These are phyloP conservation scores for Murraya paniculata DNA, from an alignment of 345 rosid species.

Conservation along the genomic window DNA sequence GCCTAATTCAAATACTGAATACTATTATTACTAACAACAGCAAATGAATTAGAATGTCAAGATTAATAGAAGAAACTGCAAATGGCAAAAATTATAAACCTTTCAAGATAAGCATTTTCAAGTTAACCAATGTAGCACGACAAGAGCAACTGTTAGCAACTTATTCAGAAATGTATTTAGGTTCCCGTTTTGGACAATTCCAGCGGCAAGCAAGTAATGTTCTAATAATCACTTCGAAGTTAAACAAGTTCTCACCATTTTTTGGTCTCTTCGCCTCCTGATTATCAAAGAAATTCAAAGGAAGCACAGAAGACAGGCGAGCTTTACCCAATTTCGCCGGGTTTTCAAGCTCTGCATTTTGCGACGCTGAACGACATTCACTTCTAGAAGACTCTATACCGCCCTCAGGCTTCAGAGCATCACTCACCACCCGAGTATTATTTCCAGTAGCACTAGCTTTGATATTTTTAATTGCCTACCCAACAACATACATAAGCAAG, in stretches of 20 bases:
- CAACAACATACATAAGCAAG: neutral
- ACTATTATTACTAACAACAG: too few relatives aligned
- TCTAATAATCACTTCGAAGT: too few relatives aligned
- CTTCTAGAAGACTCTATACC: constrained; percentile 10
- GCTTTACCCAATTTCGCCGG: constrained; percentile 19
- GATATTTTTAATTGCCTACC: constrained; percentile 42
- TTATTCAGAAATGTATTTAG: too few relatives aligned
- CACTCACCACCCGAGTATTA: neutral
- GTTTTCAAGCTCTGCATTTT: constrained; percentile 17
- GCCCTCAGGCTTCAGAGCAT: constrained; percentile 16
- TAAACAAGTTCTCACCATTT: constrained; percentile 24
- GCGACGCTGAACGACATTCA: constrained; percentile 13
- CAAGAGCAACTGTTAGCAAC: neutral
- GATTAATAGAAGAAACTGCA: too few relatives aligned
- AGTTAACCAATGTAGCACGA: neutral
- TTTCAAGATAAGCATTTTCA: too few relatives aligned
- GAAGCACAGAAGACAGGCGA: constrained; percentile 40
- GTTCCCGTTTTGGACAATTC: too few relatives aligned
- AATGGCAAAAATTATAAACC: too few relatives aligned
- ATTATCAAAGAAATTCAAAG: constrained; percentile 47
- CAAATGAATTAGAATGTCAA: too few relatives aligned
- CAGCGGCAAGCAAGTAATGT: too few relatives aligned
- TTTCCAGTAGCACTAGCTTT: constrained; percentile 45
- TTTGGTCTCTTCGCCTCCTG: constrained; percentile 26
- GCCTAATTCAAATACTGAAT: neutral